phyloP scores from a whole-genome alignment of 1,284 basidiomycete species.

The Cryptococcus floricola region DNA sequence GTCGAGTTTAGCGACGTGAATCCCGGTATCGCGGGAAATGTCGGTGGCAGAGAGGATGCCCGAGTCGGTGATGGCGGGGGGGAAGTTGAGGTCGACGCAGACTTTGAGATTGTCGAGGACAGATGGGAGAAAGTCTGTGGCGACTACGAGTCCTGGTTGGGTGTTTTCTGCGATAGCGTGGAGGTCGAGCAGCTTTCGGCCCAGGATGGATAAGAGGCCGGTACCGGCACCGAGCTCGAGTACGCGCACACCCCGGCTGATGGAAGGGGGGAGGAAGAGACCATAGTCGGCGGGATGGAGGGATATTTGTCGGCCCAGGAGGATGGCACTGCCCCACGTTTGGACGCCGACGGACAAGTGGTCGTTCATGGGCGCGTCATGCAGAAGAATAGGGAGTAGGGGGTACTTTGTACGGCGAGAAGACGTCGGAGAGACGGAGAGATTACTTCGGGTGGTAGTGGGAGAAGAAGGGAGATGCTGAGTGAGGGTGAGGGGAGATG shows the following conservation, averaged over 20 bases:
- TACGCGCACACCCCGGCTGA: conserved; percentile 53
- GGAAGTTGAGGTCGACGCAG: conserved; percentile 65
- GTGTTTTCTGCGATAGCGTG: conserved; percentile 7
- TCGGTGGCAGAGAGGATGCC: conserved; percentile 5
- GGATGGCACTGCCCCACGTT: conserved; percentile 83
- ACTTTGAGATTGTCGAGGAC: conserved; percentile 68
- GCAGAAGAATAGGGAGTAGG: conserved; percentile 55
- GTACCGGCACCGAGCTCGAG: conserved; percentile 86
- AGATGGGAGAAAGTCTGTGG: conserved; percentile 73
- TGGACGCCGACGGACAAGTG: conserved; percentile 77
- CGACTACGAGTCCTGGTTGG: conserved; percentile 55
- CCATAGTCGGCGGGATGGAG: conserved; percentile 54
- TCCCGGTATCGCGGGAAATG: conserved; percentile 26
- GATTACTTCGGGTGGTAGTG: background rate
- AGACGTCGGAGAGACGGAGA: conserved; percentile 6
- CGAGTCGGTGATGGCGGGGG: conserved; percentile 12
- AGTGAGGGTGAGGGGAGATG: conserved; percentile 20
- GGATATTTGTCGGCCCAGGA: conserved; percentile 72
- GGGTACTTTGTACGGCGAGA: conserved; percentile 3
- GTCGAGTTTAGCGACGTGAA: conserved; percentile 58
- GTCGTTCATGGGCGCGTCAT: conserved; percentile 71
- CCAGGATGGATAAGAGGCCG: conserved; percentile 69
- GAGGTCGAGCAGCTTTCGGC: conserved; percentile 57
- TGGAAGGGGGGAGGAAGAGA: conserved; percentile 20
- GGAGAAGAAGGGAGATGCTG: conserved; percentile 1